Base-by-base conservation (phyloP, 2,329 filamentous ascomycete genomes). In the Venturia oleaginea region DNA sequence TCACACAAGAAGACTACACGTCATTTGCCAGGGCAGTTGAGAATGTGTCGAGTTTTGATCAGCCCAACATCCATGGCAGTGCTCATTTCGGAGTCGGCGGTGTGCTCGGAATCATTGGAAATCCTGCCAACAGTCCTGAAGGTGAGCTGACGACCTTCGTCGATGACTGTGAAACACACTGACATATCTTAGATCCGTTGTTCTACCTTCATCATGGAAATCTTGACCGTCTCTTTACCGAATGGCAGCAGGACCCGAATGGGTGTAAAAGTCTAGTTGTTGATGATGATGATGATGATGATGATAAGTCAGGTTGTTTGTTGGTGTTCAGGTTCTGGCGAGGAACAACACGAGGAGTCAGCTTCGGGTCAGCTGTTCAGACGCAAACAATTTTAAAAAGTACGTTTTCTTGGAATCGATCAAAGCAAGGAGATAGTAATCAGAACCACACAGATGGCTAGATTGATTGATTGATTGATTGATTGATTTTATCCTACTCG, bases 61-160 rank as follows among this genome's bases (percentile, higher is more conserved):
- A 67, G 30, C 70, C 69, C 13, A 74, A 73, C 61, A 70, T 76
- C 34, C 75, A 77, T 51, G 71, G 70, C 0, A 71, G 69, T 57
- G 74, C 73, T 0, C 75, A 76, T 63, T 76, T 75, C 64, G 74
- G 72, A n/a, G 70, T 75, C 34, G 73, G 73, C 5, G 75, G 74
- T 13, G 71, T 69, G 4, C 59, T 74, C 17, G 72, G 74, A 1
- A 68, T 68, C 48, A 69, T 72, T 42, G 73, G 73, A 7, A 70
- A 75, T 67, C 69, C 72, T n/a, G 69, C 69, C 22, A 72, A 72
- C 24, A 72, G 71, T n/a, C 75, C 75, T 17, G 73, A 70, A 42
- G 71, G 69, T 68, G 67, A 67, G 65, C 62, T 57, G 17, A 59
- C 13, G 27, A 1, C 17, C 42, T 30, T 30, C 17, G 11, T 15